Conservation (phyloP, 805 yeast species). For the Pichia scutulata region DNA sequence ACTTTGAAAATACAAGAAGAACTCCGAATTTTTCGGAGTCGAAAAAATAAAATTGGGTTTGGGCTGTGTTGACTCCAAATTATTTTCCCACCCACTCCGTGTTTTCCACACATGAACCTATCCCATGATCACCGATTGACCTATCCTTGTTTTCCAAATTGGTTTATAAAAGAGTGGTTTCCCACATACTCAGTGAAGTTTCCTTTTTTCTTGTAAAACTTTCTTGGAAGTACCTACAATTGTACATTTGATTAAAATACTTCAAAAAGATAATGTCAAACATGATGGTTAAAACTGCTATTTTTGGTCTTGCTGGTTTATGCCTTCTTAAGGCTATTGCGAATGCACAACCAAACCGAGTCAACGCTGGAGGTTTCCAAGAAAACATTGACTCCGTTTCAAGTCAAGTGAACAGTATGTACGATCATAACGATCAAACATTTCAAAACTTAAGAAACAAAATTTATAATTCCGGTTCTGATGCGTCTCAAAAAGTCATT, state of each 20-base stretch:
- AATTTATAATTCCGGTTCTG: constrained; percentile 2
- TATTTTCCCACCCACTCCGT: no score
- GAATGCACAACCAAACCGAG: background rate
- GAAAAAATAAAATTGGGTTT: background rate
- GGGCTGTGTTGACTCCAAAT: background rate
- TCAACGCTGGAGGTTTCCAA: background rate
- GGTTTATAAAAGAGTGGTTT: background rate
- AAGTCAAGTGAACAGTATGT: background rate
- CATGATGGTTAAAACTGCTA: background rate
- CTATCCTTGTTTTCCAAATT: background rate
- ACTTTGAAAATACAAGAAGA: background rate
- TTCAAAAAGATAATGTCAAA: background rate
- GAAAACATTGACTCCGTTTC: background rate
- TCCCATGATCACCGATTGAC: background rate
- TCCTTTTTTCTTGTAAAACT: background rate
- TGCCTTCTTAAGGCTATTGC: constrained; percentile 14
- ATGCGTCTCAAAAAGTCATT: constrained; percentile 10
- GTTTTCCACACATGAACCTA: background rate
- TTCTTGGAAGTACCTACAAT: background rate
- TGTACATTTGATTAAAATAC: no score
- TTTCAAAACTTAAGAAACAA: constrained; percentile 3
- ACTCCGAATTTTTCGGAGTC: background rate
- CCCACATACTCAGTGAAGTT: no score
- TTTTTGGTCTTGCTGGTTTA: background rate
- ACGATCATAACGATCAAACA: background rate